phyloP scores from a whole-genome alignment of 2,329 filamentous ascomycete genomes.

The Madurella fahalii region DNA sequence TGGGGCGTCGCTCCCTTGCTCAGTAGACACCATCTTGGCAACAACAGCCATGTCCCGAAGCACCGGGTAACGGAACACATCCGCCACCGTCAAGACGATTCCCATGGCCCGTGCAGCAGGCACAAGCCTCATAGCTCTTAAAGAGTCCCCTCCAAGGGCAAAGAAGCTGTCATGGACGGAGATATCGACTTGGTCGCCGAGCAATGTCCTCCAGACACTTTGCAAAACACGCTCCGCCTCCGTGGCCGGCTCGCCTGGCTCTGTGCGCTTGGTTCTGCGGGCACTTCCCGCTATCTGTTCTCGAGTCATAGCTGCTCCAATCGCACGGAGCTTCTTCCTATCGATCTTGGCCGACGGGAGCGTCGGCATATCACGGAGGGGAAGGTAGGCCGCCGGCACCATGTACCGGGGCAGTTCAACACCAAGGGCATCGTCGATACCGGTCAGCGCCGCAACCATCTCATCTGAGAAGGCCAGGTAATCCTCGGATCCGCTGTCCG shows the following conservation, averaged over 20 bases:
- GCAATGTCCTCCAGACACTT: constrained; percentile 31
- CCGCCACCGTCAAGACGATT: constrained; percentile 41
- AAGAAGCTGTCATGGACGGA: constrained; percentile 45
- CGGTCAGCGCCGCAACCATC: constrained; percentile 17
- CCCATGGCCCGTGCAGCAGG: constrained; percentile 38
- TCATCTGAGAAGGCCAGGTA: constrained; percentile 3
- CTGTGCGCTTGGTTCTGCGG: background rate
- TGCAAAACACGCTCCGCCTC: constrained; percentile 33
- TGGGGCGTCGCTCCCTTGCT: constrained; percentile 9
- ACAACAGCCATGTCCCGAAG: constrained; percentile 41
- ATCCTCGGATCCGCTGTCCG: background rate
- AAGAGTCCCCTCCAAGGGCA: constrained; percentile 47
- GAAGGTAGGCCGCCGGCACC: constrained; percentile 41
- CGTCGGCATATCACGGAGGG: constrained; percentile 39
- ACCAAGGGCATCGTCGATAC: constrained; percentile 16
- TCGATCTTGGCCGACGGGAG: constrained; percentile 44
- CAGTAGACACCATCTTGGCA: constrained; percentile 23
- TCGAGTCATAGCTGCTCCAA: constrained; percentile 27
- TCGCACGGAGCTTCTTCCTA: constrained; percentile 35
- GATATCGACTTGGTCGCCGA: constrained; percentile 19
- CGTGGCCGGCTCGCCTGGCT: constrained; percentile 20
- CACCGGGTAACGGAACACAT: constrained; percentile 43
- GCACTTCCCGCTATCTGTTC: constrained; percentile 9
- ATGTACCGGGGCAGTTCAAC: constrained; percentile 32
- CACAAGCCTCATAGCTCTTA: constrained; percentile 49